Evolutionary conservation across 1,284 basidiomycete species (phyloP), one percentile per base, ranked within the genome.

Genomic region (Gymnopus androsaceus): DNA sequence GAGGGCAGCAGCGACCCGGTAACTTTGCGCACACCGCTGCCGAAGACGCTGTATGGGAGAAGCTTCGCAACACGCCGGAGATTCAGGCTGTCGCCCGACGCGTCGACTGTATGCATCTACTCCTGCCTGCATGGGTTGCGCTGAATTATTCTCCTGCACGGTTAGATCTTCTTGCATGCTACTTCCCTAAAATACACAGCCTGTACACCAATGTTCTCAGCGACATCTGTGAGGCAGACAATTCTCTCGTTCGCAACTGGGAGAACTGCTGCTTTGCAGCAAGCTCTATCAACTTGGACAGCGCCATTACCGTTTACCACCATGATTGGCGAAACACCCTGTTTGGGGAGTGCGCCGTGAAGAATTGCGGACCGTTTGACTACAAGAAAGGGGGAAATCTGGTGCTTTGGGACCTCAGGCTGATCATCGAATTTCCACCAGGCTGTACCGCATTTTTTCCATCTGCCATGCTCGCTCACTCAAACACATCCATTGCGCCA

Each of bases 401-500:
- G 6, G 28, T 61, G 4, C 27, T 61, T 2, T 61, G 59, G 59
- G 54, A 61, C 17, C 45, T 61, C 2, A 23, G 46, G 3, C 33
- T 61, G 15, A 53, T 58, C 4, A 19, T 61, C 3, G 47, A 56
- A 23, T 61, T 61, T 46, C 59, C 59, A 1, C 53, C 54, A 5
- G 59, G 57, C 17, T 46, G 53, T 8, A 54, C 42, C 4, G 38
- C 51, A 28, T 46, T 61, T 31, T 19, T 61, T 15, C 59, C 50
- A 8, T 61, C 59, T 1, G 59, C 59, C 14, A 33, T 54, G 8
- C 9, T 60, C 6, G 6, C 15, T 17, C 59, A 60, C 27, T 60
- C 56, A 11, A 60, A 60, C 17, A 27, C 38, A n/a, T 4, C 31
- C 9, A 58, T 57, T 14, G 36, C 25, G 5, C 5, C 9, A 11